Percentiles rank a stretch among this genome's conserved stretches.
Conservation (phyloP, 768 basidiomycete species). For the Mycena vitilis region DNA sequence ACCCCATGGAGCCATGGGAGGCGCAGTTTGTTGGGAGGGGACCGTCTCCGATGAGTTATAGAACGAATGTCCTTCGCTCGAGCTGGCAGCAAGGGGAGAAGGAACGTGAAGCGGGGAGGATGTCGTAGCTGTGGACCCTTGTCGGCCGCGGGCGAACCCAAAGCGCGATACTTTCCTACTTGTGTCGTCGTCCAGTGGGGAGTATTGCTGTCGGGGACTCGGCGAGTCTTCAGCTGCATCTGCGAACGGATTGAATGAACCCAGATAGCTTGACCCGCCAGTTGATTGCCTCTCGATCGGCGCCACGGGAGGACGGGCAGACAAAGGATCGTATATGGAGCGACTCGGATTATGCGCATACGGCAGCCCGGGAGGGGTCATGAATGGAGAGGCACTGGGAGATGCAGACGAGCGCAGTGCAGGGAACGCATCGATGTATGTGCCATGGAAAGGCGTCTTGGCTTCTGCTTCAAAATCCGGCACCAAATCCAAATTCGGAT, state of each 20-base stretch:
- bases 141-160: constrained; percentile 81
- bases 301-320: constrained; percentile 48
- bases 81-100: constrained; percentile 62
- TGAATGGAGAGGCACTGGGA: constrained; percentile 48
- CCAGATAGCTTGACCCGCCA: constrained; percentile 67
- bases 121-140: constrained; percentile 63
- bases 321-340: constrained; percentile 67
- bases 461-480: constrained; percentile 66
- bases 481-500: constrained; percentile 51
- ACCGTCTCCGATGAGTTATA: constrained; percentile 51
- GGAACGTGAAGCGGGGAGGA: constrained; percentile 70
- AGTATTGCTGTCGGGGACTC: constrained; percentile 48
- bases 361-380: constrained; percentile 65
- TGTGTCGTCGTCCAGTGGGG: constrained; percentile 68
- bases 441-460: constrained; percentile 69
- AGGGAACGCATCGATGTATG: constrained; percentile 79
- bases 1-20: constrained; percentile 41
- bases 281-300: constrained; percentile 59
- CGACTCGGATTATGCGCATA: constrained; percentile 61
- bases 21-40: constrained; percentile 46
- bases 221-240: constrained; percentile 64
- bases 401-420: constrained; percentile 57
- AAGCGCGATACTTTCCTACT: constrained; percentile 81
- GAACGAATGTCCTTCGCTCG: constrained; percentile 61
- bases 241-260: constrained; percentile 86